Base-by-base conservation (phyloP, 139 green algal genomes). In the Trebouxia sp. region DNA sequence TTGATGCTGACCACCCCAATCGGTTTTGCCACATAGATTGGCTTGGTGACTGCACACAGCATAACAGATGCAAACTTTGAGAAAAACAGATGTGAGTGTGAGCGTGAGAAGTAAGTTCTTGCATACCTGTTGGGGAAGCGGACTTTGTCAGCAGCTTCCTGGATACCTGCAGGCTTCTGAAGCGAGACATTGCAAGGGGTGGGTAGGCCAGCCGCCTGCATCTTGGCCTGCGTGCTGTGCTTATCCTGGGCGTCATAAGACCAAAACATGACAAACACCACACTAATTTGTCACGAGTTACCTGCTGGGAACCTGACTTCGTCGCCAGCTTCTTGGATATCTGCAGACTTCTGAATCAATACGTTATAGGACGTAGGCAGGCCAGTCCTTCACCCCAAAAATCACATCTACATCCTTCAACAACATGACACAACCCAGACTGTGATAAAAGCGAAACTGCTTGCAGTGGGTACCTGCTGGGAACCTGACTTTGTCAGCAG, bases 231-330 rank as follows among this genome's bases (percentile, higher is more conserved):
- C 0, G 92, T 94, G 8, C 74, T 76, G 39, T 84, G 82, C 58
- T 98, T 98, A 83, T 98, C 93, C 5, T 94, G 85, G 51, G 94
- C 94, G 10, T 86, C 86, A 79, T 98, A n/a, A n/a, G n/a, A n/a
- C n/a, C n/a, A n/a, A n/a, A n/a, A n/a, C n/a, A n/a, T n/a, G n/a
- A n/a, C n/a, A n/a, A n/a, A n/a, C n/a, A n/a, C n/a, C n/a, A n/a
- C n/a, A n/a, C n/a, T n/a, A n/a, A n/a, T n/a, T n/a, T n/a, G n/a
- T n/a, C n/a, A n/a, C n/a, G n/a, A n/a, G 37, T 0, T 38, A 69
- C 66, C 70, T 76, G 83, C 83, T 22, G 78, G 78, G n/a, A 85
- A 84, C 30, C 75, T 62, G n/a, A 85, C 84, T 3, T 75, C 10
- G 42, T 84, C 47, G 15, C 81, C 90, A 3, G 91, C 93, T 37